Evolutionary conservation across 148 eudicot species (phyloP), one percentile per base, ranked within the genome.

Genomic region (Chenopodium quinoa): DNA sequence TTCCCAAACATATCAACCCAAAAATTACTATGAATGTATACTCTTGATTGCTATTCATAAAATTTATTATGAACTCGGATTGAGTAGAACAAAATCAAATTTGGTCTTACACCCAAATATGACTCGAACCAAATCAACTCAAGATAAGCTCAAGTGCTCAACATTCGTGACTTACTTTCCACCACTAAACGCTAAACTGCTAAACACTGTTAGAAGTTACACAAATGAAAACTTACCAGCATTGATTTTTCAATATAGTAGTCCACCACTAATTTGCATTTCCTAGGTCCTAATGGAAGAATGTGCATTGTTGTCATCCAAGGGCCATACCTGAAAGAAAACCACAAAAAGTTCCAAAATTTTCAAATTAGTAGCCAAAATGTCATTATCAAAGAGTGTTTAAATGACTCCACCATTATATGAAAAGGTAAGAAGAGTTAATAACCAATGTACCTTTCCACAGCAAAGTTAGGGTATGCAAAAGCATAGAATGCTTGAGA

Each of bases 271-370:
- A 74, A 31, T 27, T 74, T 74, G 63, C 77, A 74, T 29, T 74
- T 74, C 40, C 77, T 74, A 5, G 5, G 77, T 25, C 58, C 77
- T 27, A 74, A 22, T 50, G 77, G 77, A 23, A n/a, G 37, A 23
- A 74, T 32, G 17, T 74, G 77, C 77, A 74, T 74, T 50, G 77
- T 74, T 2, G 77, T 74, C 77, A 74, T 74, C 77, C 77, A 74
- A 74, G 77, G 62, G 77, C 77, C 77, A 74, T 74, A 74, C 77
- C 77, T 74, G 40, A 23, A 50, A 74, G 0, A 4, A 16, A 31
- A 74, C 52, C 77, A 48, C 63, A 74, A 4, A 52, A 23, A 10
- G n/a, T 17, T 72, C 75, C 54, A 46, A 20, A 62, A 62, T 7
- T n/a, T 56, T 56, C 19, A 14, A 56, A 56, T 12, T 56, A 62